These are phyloP conservation scores for Pseudonitzschia multistriata DNA, from an alignment of 108 stramenopile genomes.

Conservation along the genomic window DNA sequence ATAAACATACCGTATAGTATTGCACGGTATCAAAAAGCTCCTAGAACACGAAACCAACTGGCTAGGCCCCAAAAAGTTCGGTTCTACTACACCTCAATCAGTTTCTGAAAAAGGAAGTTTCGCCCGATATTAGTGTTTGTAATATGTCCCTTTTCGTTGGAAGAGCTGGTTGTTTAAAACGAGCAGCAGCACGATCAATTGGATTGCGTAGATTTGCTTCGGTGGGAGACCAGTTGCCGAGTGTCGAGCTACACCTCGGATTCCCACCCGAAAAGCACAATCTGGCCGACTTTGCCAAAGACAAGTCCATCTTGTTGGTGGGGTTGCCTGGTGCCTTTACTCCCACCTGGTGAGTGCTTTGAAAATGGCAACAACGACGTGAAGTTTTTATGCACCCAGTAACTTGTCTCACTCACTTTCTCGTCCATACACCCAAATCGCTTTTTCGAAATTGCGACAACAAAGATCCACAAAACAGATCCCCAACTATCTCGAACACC, in stretches of 20 bases:
- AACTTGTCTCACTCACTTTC: not conserved
- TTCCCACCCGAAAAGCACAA: slow-evolving; percentile 53
- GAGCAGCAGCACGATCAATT: no score
- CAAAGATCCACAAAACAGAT: slow-evolving; percentile 71
- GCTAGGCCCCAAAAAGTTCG: no score
- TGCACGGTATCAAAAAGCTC: no score
- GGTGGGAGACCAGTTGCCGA: slow-evolving; percentile 46
- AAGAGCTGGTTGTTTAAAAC: no score
- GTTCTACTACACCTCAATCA: no score
- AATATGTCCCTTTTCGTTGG: no score
- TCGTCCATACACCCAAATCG: slow-evolving; percentile 6
- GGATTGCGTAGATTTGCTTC: slow-evolving; percentile 37
- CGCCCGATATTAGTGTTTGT: no score
- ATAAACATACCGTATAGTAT: no score
- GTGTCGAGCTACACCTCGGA: slow-evolving; percentile 42
- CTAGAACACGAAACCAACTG: no score
- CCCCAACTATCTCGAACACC: slow-evolving; percentile 73
- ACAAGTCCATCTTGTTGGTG: slow-evolving; percentile 55
- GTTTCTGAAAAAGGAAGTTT: no score
- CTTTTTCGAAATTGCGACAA: not conserved
- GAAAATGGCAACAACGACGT: not conserved
- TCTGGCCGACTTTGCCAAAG: slow-evolving; percentile 56
- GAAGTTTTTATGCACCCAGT: not conserved
- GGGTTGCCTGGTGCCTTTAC: slow-evolving; percentile 28
- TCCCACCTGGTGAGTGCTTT: not conserved